Percentiles rank a stretch among this genome's conserved stretches.
Evolutionary conservation across 805 yeast species (phyloP).

Genomic region (Candida odintsovae): DNA sequence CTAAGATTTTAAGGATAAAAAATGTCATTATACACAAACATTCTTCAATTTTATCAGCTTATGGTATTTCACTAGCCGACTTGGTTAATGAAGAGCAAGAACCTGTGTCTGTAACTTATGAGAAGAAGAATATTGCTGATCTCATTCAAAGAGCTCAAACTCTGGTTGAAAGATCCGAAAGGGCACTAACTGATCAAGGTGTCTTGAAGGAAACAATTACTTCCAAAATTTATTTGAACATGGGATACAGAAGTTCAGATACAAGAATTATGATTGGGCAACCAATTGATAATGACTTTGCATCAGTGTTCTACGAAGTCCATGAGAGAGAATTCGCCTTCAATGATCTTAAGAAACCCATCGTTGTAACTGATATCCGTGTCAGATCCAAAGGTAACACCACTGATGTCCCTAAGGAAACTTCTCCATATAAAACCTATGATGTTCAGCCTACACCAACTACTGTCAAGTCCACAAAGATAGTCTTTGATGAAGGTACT

Average conservation of each 20-base stretch:
- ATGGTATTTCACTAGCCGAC: conserved; percentile 39
- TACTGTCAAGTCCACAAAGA: conserved; percentile 32
- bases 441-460: conserved; percentile 16
- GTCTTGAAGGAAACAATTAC: conserved; percentile 20
- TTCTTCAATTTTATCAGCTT: conserved; percentile 42
- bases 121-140: conserved; percentile 15
- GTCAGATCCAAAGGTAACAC: conserved; percentile 28
- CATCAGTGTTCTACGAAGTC: conserved; percentile 21
- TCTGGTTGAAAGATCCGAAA: conserved; percentile 8
- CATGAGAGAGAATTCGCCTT: conserved; percentile 34
- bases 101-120: conserved; percentile 22
- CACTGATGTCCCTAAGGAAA: conserved; percentile 8
- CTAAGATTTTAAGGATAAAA: conserved; percentile 34
- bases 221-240: conserved; percentile 29
- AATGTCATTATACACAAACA: conserved; percentile 40
- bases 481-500: conserved; percentile 26
- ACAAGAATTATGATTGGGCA: conserved; percentile 33
- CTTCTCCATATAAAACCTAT: conserved; percentile 22
- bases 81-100: conserved; percentile 24
- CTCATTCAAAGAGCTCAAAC: conserved; percentile 7
- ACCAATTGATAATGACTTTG: conserved; percentile 20
- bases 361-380: conserved; percentile 30
- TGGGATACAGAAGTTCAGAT: conserved; percentile 43
- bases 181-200: conserved; percentile 19
- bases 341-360: conserved; percentile 28